Conservation (phyloP, 2,329 filamentous ascomycete genomes). For the Coniochaeta hoffmannii region DNA sequence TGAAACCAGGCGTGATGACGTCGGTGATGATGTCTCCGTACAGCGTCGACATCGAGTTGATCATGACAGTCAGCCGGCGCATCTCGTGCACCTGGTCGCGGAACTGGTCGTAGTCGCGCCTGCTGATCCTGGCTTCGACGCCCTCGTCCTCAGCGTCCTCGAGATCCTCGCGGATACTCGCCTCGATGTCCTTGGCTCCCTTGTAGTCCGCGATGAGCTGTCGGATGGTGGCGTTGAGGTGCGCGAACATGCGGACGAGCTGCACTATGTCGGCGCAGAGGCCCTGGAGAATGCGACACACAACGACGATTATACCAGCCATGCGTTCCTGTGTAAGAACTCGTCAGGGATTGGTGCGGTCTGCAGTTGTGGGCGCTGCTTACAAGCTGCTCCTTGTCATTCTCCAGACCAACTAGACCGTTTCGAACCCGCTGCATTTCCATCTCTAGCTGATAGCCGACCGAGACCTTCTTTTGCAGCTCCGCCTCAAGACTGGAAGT, state of each 20-base stretch:
- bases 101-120: neutral
- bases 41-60: neutral
- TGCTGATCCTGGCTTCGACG: conserved; percentile 6
- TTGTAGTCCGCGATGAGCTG: neutral
- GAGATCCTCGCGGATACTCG: neutral
- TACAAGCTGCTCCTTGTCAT: neutral
- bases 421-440: neutral
- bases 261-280: neutral
- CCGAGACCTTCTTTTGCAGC: neutral
- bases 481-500: neutral
- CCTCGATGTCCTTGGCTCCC: neutral
- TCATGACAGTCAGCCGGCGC: neutral
- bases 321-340: neutral
- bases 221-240: neutral
- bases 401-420: neutral
- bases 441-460: neutral
- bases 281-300: neutral
- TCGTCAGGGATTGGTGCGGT: neutral
- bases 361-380: neutral
- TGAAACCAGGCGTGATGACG: neutral
- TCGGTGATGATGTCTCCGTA: neutral
- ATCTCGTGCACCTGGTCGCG: neutral
- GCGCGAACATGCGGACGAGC: neutral
- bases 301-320: neutral
- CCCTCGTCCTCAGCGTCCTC: conserved; percentile 21